These are phyloP conservation scores for Dimocarpus longan DNA, from an alignment of 345 rosid species.

Conservation along the genomic window DNA sequence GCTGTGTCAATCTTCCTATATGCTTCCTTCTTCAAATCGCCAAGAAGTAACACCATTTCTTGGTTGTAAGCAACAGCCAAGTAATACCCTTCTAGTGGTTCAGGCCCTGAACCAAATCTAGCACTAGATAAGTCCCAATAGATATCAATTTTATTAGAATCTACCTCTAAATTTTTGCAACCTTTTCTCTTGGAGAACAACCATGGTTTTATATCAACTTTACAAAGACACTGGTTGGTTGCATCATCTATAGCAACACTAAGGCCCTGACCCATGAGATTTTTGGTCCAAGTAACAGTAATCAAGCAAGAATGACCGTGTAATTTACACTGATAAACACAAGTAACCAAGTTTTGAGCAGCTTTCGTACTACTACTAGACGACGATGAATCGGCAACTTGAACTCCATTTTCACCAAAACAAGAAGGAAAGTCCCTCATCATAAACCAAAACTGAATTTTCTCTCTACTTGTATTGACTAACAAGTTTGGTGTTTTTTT, in stretches of 20 bases:
- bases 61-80: slow-evolving; percentile 64
- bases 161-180: slow-evolving; percentile 54
- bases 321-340: slow-evolving; percentile 70
- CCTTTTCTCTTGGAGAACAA: slow-evolving; percentile 85
- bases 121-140: slow-evolving; percentile 80
- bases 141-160: slow-evolving; percentile 53
- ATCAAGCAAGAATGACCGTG: slow-evolving; percentile 62
- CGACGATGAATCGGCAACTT: slow-evolving; percentile 82
- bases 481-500: not conserved
- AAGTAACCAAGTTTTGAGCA: slow-evolving; percentile 79
- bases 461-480: slow-evolving; percentile 7
- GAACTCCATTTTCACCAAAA: slow-evolving; percentile 95
- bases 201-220: slow-evolving; percentile 91
- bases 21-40: slow-evolving; percentile 84
- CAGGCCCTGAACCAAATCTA: slow-evolving; percentile 82
- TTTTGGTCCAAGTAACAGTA: slow-evolving; percentile 83
- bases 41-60: slow-evolving; percentile 69
- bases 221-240: slow-evolving; percentile 62
- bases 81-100: slow-evolving; percentile 73
- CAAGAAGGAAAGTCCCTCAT: slow-evolving; percentile 99
- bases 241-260: slow-evolving; percentile 72
- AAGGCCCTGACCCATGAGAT: slow-evolving; percentile 85
- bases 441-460: slow-evolving; percentile 12
- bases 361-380: slow-evolving; percentile 51
- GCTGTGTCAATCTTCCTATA: slow-evolving; percentile 56